Conservation (phyloP, 495 filamentous ascomycete species). For the Usnea hakonensis region DNA sequence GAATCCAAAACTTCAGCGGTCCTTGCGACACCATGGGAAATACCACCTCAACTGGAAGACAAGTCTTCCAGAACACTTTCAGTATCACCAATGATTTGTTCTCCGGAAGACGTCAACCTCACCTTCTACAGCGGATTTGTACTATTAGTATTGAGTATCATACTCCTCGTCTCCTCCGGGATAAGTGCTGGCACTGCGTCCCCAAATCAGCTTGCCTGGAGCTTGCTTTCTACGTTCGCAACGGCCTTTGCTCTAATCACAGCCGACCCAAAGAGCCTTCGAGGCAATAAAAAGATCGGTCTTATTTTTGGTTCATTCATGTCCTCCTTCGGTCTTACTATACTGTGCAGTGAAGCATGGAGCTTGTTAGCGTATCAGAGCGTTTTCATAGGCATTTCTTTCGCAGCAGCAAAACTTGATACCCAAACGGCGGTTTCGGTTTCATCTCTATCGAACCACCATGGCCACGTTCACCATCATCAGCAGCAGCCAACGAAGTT, state of each 20-base stretch:
- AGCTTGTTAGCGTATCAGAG: constrained; percentile 18
- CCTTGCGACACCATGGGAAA: constrained; percentile 16
- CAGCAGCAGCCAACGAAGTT: constrained; percentile 4
- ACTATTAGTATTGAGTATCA: constrained; percentile 9
- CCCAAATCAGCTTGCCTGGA: constrained; percentile 10
- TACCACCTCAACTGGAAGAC: background rate
- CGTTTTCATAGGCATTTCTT: constrained; percentile 21
- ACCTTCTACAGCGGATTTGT: constrained; percentile 20
- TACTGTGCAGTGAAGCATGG: constrained; percentile 12
- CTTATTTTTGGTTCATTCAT: constrained; percentile 19
- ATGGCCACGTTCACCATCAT: constrained; percentile 36
- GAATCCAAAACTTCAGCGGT: constrained; percentile 17
- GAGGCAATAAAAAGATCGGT: constrained; percentile 17
- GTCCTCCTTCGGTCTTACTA: constrained; percentile 7
- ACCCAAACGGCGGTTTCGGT: constrained; percentile 17
- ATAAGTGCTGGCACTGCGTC: constrained; percentile 1
- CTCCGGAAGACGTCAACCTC: constrained; percentile 20
- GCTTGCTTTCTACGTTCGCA: constrained; percentile 11
- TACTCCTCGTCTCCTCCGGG: constrained; percentile 13
- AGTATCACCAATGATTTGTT: constrained; percentile 21
- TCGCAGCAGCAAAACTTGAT: constrained; percentile 25
- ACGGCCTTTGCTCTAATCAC: constrained; percentile 15
- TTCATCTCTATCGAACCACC: constrained; percentile 32
- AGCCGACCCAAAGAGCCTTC: constrained; percentile 14
- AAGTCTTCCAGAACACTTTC: background rate